Conservation (phyloP, 768 basidiomycete genomes). For the Pulveroboletus sp. region DNA sequence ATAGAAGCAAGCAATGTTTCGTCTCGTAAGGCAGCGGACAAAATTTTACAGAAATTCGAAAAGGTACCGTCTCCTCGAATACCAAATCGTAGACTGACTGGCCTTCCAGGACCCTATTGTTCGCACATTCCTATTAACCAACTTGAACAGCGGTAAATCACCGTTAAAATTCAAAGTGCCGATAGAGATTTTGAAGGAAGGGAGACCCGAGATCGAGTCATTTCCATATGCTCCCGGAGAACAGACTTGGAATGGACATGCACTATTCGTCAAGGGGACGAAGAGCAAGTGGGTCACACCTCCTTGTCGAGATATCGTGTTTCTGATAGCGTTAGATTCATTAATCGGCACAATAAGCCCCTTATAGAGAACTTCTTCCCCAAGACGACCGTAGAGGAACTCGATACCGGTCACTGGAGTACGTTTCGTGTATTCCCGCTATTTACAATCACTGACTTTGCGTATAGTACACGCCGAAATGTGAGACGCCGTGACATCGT, state of each 20-base stretch:
- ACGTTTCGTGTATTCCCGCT: conserved; percentile 21
- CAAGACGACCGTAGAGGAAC: conserved; percentile 50
- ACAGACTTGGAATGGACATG: conserved; percentile 51
- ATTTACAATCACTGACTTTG: conserved; percentile 4
- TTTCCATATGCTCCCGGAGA: conserved; percentile 72
- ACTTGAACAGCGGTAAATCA: conserved; percentile 46
- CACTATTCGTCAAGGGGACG: conserved; percentile 76
- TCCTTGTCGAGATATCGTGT: not conserved
- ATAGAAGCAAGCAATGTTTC: conserved; percentile 59
- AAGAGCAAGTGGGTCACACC: conserved; percentile 58
- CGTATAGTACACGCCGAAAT: conserved; percentile 76
- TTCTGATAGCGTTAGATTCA: conserved; percentile 47
- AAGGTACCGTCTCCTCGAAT: conserved; percentile 38
- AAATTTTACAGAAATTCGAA: conserved; percentile 60
- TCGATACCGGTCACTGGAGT: conserved; percentile 91
- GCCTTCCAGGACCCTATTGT: conserved; percentile 61
- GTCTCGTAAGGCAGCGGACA: conserved; percentile 68
- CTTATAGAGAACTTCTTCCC: conserved; percentile 73
- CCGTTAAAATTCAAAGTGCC: conserved; percentile 72
- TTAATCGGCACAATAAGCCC: conserved; percentile 69
- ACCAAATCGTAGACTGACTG: conserved; percentile 2
- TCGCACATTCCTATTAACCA: conserved; percentile 85
- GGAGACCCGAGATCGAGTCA: conserved; percentile 66
- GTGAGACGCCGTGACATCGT: conserved; percentile 29
- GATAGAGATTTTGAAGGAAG: conserved; percentile 56